Base-by-base conservation (phyloP, 2,329 filamentous ascomycete genomes). In the Polytolypa hystricis region DNA sequence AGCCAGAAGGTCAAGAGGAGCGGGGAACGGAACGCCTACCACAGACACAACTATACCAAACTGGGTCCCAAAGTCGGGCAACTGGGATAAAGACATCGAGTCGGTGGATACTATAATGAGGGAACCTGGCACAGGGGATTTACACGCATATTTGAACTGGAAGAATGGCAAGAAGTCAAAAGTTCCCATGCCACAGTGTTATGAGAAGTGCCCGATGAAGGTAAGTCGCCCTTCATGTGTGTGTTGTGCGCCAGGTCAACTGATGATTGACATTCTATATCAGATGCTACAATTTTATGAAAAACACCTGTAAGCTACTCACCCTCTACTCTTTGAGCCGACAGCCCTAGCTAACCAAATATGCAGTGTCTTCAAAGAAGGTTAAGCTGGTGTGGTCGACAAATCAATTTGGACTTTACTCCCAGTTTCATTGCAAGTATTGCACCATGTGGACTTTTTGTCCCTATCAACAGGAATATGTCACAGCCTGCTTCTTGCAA, bases 201-300 rank as follows among this genome's bases (percentile, higher is more conserved):
- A 66, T 38, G 52, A 60, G 17, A 60, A 52, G 36, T 67, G 63
- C 39, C 66, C 66, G 1, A 45, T 49, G 39, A 57, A 58, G 48
- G 61, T 61, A 50, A 46, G 42, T 14, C 18, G 11, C 9, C 15
- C 16, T 8, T 3, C 11, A 27, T 41, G 36, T 7, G n/a, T n/a
- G n/a, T n/a, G n/a, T n/a, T n/a, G n/a, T n/a, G n/a, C n/a, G n/a
- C n/a, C n/a, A n/a, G n/a, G n/a, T n/a, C n/a, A n/a, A n/a, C n/a
- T n/a, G n/a, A n/a, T n/a, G n/a, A n/a, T n/a, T n/a, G n/a, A n/a
- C n/a, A n/a, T n/a, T n/a, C n/a, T n/a, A 10, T 30, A 11, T 7
- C 36, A 65, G 56, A 67, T 69, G 64, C 57, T 69, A 8, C 51
- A 58, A 39, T 69, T 69, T 37, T 69, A 69, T 40, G 65, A 69